These are phyloP conservation scores for Petrea volubilis DNA, from an alignment of 257 asterid species.

Conservation along the genomic window DNA sequence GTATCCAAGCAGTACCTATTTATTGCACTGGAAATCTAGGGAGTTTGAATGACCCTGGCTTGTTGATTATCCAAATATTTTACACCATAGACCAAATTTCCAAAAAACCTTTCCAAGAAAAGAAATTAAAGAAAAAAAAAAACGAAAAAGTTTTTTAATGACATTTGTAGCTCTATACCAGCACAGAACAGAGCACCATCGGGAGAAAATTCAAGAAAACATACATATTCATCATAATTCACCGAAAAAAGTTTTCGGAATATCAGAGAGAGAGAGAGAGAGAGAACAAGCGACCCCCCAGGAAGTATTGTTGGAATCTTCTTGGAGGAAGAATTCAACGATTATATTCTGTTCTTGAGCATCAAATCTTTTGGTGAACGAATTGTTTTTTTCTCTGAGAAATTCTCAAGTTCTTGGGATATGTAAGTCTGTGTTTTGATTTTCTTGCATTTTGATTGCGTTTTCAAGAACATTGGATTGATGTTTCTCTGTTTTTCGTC, in stretches of 20 bases:
- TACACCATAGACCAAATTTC: constrained; percentile 20
- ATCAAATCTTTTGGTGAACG: constrained; percentile 27
- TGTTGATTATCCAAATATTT: constrained; percentile 34
- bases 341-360: constrained; percentile 38
- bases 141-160: constrained; percentile 4
- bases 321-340: constrained; percentile 15
- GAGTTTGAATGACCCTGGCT: constrained; percentile 18
- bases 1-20: not conserved
- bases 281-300: constrained; percentile 24
- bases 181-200: constrained; percentile 7
- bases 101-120: constrained; percentile 12
- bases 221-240: constrained; percentile 15
- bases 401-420: constrained; percentile 32
- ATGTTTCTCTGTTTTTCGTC: constrained; percentile 12
- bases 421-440: constrained; percentile 38
- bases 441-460: constrained; percentile 9
- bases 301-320: constrained; percentile 40
- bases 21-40: not conserved
- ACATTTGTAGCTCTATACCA: not conserved
- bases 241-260: constrained; percentile 1
- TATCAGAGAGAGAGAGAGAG: constrained; percentile 25
- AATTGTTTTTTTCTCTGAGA: constrained; percentile 20
- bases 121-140: not conserved
- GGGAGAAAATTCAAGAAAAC: constrained; percentile 26
- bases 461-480: constrained; percentile 22